Evolutionary conservation across 1,284 basidiomycete genomes (phyloP).

Genomic region (Heterobasidion parviporum): DNA sequence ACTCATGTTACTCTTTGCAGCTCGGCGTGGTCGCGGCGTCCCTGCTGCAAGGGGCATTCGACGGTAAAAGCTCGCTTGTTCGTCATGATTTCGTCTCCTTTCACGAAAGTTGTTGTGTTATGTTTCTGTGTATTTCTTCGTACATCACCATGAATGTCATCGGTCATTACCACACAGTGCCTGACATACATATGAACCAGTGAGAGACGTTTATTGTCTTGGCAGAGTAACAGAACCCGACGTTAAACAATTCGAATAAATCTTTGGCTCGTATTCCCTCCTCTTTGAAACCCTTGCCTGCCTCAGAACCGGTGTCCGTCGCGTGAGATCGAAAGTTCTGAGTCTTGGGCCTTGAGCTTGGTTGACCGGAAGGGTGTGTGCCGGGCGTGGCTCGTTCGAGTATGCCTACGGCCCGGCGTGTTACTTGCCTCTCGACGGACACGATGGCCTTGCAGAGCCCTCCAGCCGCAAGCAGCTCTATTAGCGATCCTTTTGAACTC

Average conservation of each 20-base stretch:
- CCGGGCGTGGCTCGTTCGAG: neutral
- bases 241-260: too few species aligned
- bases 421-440: neutral
- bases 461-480: neutral
- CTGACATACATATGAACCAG: too few species aligned
- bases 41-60: slow-evolving; percentile 69
- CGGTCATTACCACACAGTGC: too few species aligned
- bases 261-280: too few species aligned
- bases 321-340: too few species aligned
- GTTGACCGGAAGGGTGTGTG: too few species aligned
- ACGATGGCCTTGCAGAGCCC: slow-evolving; percentile 1
- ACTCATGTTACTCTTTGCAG: slow-evolving; percentile 29
- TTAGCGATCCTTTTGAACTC: slow-evolving; percentile 43
- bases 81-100: slow-evolving; percentile 1
- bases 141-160: neutral
- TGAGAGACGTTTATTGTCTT: too few species aligned
- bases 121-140: slow-evolving; percentile 5
- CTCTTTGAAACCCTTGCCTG: too few species aligned
- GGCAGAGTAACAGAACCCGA: too few species aligned
- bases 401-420: neutral
- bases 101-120: slow-evolving; percentile 5
- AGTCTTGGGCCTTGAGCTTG: too few species aligned
- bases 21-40: slow-evolving; percentile 78
- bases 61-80: slow-evolving; percentile 35
- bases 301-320: too few species aligned